Evolutionary conservation across 2,329 filamentous ascomycete genomes (phyloP).

Genomic region (Microthyrium microscopicum): DNA sequence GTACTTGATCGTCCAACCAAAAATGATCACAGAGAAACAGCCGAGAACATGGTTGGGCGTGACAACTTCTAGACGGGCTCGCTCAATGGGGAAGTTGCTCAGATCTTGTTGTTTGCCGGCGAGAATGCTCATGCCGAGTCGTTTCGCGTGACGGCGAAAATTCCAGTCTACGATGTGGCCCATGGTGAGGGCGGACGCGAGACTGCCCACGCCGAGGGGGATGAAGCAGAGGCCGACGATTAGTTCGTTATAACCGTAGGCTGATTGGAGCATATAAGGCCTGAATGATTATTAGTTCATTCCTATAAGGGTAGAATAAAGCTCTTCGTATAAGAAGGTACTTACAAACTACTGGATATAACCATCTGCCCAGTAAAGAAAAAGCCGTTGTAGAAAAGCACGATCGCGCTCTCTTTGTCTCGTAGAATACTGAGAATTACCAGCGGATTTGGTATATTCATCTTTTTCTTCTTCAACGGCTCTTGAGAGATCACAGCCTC

Average conservation of each 20-base stretch:
- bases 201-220: constrained; percentile 22
- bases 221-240: constrained; percentile 25
- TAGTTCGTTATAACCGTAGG: constrained; percentile 31
- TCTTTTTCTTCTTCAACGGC: constrained; percentile 14
- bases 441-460: constrained; percentile 29
- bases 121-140: constrained; percentile 3
- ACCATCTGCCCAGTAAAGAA: constrained; percentile 10
- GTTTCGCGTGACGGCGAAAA: constrained; percentile 34
- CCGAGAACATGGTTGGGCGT: constrained; percentile 20
- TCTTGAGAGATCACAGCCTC: constrained; percentile 5
- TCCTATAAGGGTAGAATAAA: too few relatives aligned
- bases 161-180: constrained; percentile 54
- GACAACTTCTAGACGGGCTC: constrained; percentile 24
- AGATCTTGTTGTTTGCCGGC: constrained; percentile 28
- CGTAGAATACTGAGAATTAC: constrained; percentile 22
- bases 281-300: too few relatives aligned
- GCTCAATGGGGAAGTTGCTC: constrained; percentile 33
- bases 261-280: constrained; percentile 28
- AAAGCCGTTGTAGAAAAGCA: constrained; percentile 18
- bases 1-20: constrained; percentile 26
- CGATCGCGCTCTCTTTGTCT: constrained; percentile 24
- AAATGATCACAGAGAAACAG: constrained; percentile 19
- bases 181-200: constrained; percentile 21
- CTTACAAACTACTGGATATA: constrained; percentile 31
- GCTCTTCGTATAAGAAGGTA: constrained; percentile 31